Percentiles rank a stretch among this genome's conserved stretches.
phyloP scores from a whole-genome alignment of 805 yeast genomes.

The Pichia deserticola region DNA sequence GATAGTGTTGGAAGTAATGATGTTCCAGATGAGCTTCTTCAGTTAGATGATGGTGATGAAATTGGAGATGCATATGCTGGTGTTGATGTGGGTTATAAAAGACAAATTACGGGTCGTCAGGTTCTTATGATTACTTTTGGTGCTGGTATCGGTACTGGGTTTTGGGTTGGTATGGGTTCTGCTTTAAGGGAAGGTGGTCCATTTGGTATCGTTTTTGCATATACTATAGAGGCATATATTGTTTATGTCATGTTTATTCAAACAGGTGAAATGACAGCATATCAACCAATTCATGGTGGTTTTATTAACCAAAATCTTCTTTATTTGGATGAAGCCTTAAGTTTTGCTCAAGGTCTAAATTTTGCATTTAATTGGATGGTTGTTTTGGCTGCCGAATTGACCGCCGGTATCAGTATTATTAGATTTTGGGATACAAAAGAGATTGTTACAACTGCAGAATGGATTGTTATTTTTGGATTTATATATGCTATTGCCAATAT shows the following conservation, averaged over 20 bases:
- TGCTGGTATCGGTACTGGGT: constrained; percentile 78
- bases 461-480: constrained; percentile 45
- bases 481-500: constrained; percentile 32
- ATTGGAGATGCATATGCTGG: constrained; percentile 6
- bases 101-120: constrained; percentile 33
- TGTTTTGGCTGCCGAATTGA: constrained; percentile 56
- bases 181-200: constrained; percentile 41
- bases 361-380: constrained; percentile 58
- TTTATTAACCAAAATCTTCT: constrained; percentile 34
- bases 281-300: constrained; percentile 52
- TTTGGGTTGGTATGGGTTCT: constrained; percentile 50
- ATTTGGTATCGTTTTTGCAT: constrained; percentile 45
- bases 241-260: constrained; percentile 53
- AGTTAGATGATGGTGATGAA: neutral
- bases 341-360: constrained; percentile 56
- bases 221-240: constrained; percentile 49
- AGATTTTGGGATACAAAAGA: constrained; percentile 45
- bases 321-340: constrained; percentile 49
- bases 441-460: constrained; percentile 45
- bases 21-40: constrained; percentile 12
- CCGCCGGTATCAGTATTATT: constrained; percentile 57
- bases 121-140: constrained; percentile 75
- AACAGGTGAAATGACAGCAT: constrained; percentile 62
- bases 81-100: constrained; percentile 26
- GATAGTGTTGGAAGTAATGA: constrained; percentile 3